These are phyloP conservation scores for Tagetes patula DNA, from an alignment of 129 eudicot genomes.

Conservation along the genomic window DNA sequence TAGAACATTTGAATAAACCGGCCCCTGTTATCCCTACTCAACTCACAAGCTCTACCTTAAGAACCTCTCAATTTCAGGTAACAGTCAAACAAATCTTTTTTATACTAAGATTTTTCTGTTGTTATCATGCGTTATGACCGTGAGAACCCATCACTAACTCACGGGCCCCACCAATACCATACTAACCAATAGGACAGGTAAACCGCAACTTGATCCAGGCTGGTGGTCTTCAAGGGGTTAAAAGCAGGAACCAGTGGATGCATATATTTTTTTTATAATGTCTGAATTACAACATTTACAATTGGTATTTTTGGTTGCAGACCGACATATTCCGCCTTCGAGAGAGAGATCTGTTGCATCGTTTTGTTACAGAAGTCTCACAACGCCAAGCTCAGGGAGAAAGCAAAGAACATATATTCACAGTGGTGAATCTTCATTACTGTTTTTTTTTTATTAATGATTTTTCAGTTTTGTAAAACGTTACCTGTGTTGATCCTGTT, in stretches of 20 bases:
- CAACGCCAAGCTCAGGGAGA: constrained; percentile 60
- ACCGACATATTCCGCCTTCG: constrained; percentile 70
- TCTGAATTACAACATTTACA: constrained; percentile 5
- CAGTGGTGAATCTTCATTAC: constrained; percentile 41
- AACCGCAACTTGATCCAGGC: background rate
- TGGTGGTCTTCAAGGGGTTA: background rate
- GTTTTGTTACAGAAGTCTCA: constrained; percentile 74
- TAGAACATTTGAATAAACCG: constrained; percentile 80
- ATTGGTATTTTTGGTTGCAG: constrained; percentile 35
- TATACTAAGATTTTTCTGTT: background rate
- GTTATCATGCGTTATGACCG: background rate
- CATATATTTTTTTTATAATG: background rate
- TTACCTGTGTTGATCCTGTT: background rate
- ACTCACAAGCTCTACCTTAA: constrained; percentile 59
- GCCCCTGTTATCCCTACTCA: constrained; percentile 73
- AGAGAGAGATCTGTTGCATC: constrained; percentile 78
- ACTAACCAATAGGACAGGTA: background rate
- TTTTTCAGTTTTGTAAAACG: background rate
- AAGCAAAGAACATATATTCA: constrained; percentile 73
- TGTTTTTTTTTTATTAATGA: background rate
- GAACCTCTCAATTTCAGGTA: constrained; percentile 76
- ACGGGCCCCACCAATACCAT: background rate
- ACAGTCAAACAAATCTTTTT: background rate
- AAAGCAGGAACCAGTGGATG: background rate
- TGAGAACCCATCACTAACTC: background rate